These are phyloP conservation scores for Xerocomus potaroensis DNA, from an alignment of 768 basidiomycete genomes.

Conservation along the genomic window DNA sequence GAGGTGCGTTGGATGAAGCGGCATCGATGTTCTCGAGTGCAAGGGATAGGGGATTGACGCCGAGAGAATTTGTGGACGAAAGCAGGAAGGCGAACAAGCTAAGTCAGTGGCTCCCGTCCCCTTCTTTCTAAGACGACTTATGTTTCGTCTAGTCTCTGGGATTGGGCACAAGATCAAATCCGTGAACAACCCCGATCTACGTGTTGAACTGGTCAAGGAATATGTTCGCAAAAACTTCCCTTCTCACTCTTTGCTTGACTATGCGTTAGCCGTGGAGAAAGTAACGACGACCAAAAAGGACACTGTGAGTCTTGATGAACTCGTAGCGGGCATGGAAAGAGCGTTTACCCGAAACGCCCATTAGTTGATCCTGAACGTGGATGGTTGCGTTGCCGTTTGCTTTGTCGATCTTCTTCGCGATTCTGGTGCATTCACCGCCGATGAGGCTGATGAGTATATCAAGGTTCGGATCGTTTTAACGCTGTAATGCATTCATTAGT, in stretches of 20 bases:
- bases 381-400: slow-evolving; percentile 93
- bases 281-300: slow-evolving; percentile 98
- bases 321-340: too few species aligned
- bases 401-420: slow-evolving; percentile 94
- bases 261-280: slow-evolving; percentile 94
- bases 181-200: slow-evolving; percentile 91
- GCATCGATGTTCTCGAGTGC: slow-evolving; percentile 94
- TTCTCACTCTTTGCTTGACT: slow-evolving; percentile 86
- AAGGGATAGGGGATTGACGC: slow-evolving; percentile 86
- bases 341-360: background rate
- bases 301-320: slow-evolving; percentile 45
- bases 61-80: slow-evolving; percentile 96
- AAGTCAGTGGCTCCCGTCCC: slow-evolving; percentile 46
- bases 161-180: slow-evolving; percentile 99
- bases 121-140: slow-evolving; percentile 5
- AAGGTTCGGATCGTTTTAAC: slow-evolving; percentile 40
- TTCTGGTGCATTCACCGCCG: slow-evolving; percentile 89
- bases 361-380: slow-evolving; percentile 92
- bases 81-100: slow-evolving; percentile 92
- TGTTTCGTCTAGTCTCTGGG: slow-evolving; percentile 64
- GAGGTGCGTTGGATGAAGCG: slow-evolving; percentile 97
- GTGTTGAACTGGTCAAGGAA: slow-evolving; percentile 92
- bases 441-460: slow-evolving; percentile 97
- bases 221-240: slow-evolving; percentile 97
- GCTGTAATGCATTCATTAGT: background rate